Conservation (phyloP, 202 grass and related monocot species). For the Panicum hallii region DNA sequence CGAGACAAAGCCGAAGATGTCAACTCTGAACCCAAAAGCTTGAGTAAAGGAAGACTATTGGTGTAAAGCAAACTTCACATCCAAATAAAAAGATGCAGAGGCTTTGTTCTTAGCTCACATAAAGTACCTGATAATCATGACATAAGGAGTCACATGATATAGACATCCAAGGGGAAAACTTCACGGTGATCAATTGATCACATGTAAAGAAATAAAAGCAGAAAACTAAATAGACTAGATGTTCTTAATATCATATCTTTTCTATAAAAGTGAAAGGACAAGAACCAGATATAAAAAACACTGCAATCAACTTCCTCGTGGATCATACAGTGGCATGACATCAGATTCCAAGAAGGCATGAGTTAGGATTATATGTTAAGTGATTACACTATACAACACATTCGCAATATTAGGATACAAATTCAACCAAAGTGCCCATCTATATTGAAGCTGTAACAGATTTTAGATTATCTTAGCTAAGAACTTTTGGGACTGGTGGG, state of each 20-base stretch:
- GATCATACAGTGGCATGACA: neutral
- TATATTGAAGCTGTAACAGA: neutral
- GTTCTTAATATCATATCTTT: neutral
- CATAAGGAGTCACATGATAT: neutral
- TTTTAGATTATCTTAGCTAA: neutral
- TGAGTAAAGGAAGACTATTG: neutral
- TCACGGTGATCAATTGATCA: neutral
- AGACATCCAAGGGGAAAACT: neutral
- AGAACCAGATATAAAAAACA: constrained; percentile 2
- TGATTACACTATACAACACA: constrained; percentile 1
- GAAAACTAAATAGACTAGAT: neutral
- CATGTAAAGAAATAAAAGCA: constrained; percentile 1
- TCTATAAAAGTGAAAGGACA: neutral
- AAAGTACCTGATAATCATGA: neutral
- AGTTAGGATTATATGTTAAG: neutral
- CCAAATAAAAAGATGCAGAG: constrained; percentile 1
- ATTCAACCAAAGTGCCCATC: neutral
- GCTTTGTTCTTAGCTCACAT: neutral
- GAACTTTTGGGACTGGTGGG: neutral
- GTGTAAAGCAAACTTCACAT: neutral
- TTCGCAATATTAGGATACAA: neutral
- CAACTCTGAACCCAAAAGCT: neutral
- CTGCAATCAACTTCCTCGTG: neutral
- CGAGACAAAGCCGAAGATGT: neutral
- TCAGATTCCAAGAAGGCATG: neutral